Evolutionary conservation across 495 filamentous ascomycete species (phyloP), one percentile per base, ranked within the genome.

Genomic region (Pyrenopolyporus hunteri): DNA sequence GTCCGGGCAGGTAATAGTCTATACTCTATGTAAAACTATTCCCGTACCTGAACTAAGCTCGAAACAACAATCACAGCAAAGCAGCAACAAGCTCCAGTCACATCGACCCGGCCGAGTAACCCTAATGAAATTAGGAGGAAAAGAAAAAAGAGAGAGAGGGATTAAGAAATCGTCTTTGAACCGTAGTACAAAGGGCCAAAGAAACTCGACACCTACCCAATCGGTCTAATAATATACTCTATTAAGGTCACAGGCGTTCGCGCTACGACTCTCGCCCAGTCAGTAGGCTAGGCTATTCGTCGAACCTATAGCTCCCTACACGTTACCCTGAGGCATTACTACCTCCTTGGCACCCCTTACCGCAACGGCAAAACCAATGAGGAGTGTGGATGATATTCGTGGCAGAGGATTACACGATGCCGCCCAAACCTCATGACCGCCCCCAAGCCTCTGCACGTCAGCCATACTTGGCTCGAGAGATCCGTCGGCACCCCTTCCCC

Each of bases 331-430:
- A 47, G 35, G 45, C 45, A 45, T 26, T 29, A 42, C 55, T 31
- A 45, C 25, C 25, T 45, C 11, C 62, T 65, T 65, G 62, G 56
- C 62, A 33, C 31, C 62, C 50, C 62, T 46, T 46, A 26, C 28
- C 44, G 44, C 50, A 29, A n/a, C 8, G 26, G n/a, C n/a, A 26
- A 14, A 32, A 8, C 62, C 63, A 66, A 66, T 66, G 17, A 59
- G 45, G 19, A 6, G 20, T 16, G 4, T 43, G 8, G 26, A 13
- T 10, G 17, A 35, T 60, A 60, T 66, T 66, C 63, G 63, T 66
- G 63, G 63, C 56, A 60, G 51, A 39, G 57, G 45, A 44, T 49
- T 66, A 66, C 48, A 66, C 63, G 56, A 57, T 60, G 20, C 46
- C 2, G 11, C 10, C 55, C 14, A 9, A 26, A 42, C 26, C 45